Base-by-base conservation (phyloP, 2,329 filamentous ascomycete genomes). In the Paraphoma sp. region DNA sequence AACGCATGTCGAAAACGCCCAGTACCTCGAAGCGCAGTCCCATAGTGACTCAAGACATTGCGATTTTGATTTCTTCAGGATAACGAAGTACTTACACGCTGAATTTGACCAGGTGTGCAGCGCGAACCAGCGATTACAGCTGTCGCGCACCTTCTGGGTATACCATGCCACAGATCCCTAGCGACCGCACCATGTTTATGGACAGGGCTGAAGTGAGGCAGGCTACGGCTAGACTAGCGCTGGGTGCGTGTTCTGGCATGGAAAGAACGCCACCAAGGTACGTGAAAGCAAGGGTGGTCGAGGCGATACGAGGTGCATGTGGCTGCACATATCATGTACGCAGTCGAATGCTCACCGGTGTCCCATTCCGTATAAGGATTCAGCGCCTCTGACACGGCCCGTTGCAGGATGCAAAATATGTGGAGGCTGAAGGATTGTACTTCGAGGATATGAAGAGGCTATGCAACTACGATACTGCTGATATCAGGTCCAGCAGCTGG, bases 391-490 rank as follows among this genome's bases (percentile, higher is more conserved):
- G 48, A 33, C 43, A 48, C 29, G 43, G 36, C 43, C 47, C 33
- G 36, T 2, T 58, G 51, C 33, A 28, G 45, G 18, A 10, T 45
- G 33, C 18, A 23, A 44, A n/a, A 14, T n/a, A 36, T 7, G 58
- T 61, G 61, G 67, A 55, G 64, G 66, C 65, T 71, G 60, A 59
- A 49, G 48, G n/a, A 36, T 61, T 40, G 50, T 46, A 6, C 48
- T 29, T 30, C 28, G 40, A 33, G 44, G 31, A 65, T 61, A 67
- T 65, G 49, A 23, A 23, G 23, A 23, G 23, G 23, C 23, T 23
- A 23, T 23, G 23, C 23, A 23, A 23, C 23, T 23, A 23, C 23
- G 23, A 3, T 23, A 23, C 5, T 23, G 5, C 23, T 23, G 23
- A 23, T 23, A 23, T 5, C 23, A 23, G 23, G 23, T 23, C 23